phyloP scores from a whole-genome alignment of 352 stramenopile species.

The Phytophthora pseudosyringae region DNA sequence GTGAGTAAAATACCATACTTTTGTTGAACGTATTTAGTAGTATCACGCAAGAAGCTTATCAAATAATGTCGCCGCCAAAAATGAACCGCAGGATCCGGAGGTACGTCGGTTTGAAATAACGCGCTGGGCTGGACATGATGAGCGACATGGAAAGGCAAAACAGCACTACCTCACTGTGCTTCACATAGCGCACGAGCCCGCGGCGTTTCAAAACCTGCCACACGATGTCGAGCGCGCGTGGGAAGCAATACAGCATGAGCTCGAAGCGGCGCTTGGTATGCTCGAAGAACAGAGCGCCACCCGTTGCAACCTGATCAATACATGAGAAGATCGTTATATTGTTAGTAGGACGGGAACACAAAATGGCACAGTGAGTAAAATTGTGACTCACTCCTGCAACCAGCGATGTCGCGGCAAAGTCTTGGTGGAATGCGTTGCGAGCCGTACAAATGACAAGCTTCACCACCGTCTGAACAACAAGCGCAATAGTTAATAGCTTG shows the following conservation, averaged over 20 bases:
- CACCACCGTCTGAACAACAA: constrained; percentile 56
- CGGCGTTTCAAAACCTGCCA: constrained; percentile 80
- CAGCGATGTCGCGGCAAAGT: constrained; percentile 54
- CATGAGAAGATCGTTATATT: neutral
- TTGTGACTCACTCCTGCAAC: constrained; percentile 58
- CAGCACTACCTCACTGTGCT: constrained; percentile 77
- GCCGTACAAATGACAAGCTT: constrained; percentile 78
- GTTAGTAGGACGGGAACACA: neutral
- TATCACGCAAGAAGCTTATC: constrained; percentile 12
- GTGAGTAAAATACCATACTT: constrained; percentile 10
- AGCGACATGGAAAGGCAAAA: constrained; percentile 87
- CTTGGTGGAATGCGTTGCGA: constrained; percentile 75
- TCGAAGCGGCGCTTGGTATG: constrained; percentile 84
- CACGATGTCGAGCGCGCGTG: constrained; percentile 78
- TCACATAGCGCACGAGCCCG: constrained; percentile 73
- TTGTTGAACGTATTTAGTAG: neutral
- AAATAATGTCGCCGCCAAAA: constrained; percentile 83
- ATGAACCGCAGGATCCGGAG: constrained; percentile 82
- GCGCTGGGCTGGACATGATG: constrained; percentile 83
- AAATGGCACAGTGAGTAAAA: neutral
- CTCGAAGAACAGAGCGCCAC: constrained; percentile 75
- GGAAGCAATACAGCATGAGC: constrained; percentile 86
- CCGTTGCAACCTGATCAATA: constrained; percentile 55
- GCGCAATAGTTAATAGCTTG: constrained; percentile 1
- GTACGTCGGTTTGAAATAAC: constrained; percentile 89